Evolutionary conservation across 2,329 filamentous ascomycete species (phyloP).

Genomic region (Arthrobotrys conoides): DNA sequence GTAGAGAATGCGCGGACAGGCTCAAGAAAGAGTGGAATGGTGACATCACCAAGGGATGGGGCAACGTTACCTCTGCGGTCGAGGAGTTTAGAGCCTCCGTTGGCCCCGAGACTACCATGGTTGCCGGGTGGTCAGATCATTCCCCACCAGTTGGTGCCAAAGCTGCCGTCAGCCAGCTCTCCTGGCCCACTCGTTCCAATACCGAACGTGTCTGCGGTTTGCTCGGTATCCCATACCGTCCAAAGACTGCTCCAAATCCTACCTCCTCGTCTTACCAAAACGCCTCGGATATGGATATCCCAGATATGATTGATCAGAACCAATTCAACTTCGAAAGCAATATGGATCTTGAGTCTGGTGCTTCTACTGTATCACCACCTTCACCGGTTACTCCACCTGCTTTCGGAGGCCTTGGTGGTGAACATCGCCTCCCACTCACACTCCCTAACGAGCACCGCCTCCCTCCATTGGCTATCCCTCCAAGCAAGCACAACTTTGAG

Average conservation of each 20-base stretch:
- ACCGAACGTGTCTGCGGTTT: slow-evolving; percentile 47
- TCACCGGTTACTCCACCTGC: slow-evolving; percentile 58
- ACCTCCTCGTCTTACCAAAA: background rate
- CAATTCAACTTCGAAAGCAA: slow-evolving; percentile 57
- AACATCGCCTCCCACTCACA: slow-evolving; percentile 34
- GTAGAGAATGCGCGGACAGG: slow-evolving; percentile 44
- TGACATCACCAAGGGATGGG: slow-evolving; percentile 59
- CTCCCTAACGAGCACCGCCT: slow-evolving; percentile 43
- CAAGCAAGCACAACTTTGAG: slow-evolving; percentile 44
- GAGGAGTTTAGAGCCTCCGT: slow-evolving; percentile 51
- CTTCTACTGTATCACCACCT: slow-evolving; percentile 56
- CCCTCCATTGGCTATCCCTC: slow-evolving; percentile 40
- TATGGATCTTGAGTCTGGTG: slow-evolving; percentile 54
- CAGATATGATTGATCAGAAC: slow-evolving; percentile 43
- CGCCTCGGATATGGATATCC: slow-evolving; percentile 25
- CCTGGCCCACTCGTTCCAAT: slow-evolving; percentile 46
- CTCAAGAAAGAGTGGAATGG: slow-evolving; percentile 59
- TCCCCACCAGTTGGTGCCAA: slow-evolving; percentile 43
- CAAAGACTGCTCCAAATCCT: slow-evolving; percentile 38
- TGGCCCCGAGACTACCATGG: slow-evolving; percentile 49
- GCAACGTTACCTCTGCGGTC: slow-evolving; percentile 42
- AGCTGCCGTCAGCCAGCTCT: slow-evolving; percentile 45
- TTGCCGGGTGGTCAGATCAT: slow-evolving; percentile 48
- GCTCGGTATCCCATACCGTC: slow-evolving; percentile 49
- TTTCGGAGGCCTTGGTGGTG: slow-evolving; percentile 35